phyloP scores from a whole-genome alignment of 352 stramenopile species.

The Elongisporangium senticosum region DNA sequence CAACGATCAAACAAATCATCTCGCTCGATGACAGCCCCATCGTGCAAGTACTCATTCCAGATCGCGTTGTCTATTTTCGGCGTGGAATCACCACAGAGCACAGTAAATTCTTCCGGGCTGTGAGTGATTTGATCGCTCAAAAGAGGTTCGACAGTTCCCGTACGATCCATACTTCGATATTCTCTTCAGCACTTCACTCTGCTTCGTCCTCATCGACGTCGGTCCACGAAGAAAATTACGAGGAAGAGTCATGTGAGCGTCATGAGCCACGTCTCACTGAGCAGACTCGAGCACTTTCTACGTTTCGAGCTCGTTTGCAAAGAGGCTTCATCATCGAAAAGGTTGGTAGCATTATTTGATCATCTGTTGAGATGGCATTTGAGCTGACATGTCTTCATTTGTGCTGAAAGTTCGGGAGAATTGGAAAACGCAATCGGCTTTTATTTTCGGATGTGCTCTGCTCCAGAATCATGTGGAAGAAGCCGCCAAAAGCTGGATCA shows the following conservation, averaged over 20 bases:
- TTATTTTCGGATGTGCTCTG: slow-evolving; percentile 30
- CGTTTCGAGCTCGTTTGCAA: slow-evolving; percentile 34
- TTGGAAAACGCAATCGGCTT: slow-evolving; percentile 30
- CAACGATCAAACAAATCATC: background rate
- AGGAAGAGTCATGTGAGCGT: background rate
- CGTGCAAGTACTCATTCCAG: background rate
- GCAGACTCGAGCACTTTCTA: slow-evolving; percentile 9
- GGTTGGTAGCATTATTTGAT: slow-evolving; percentile 8
- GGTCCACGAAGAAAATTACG: background rate
- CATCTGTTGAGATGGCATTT: background rate
- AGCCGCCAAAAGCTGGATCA: slow-evolving; percentile 8
- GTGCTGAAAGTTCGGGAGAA: slow-evolving; percentile 23
- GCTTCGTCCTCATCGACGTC: background rate
- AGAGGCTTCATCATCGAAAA: slow-evolving; percentile 39
- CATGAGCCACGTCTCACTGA: background rate
- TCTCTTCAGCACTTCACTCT: background rate
- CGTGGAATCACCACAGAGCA: background rate
- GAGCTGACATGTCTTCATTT: background rate
- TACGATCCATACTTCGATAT: background rate
- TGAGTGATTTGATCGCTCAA: background rate
- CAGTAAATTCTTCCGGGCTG: background rate
- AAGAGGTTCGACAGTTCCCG: background rate
- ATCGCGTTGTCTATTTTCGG: background rate
- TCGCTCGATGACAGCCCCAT: background rate
- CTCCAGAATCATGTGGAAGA: slow-evolving; percentile 34